phyloP scores from a whole-genome alignment of 257 asterid genomes.

The Ilex asprella region DNA sequence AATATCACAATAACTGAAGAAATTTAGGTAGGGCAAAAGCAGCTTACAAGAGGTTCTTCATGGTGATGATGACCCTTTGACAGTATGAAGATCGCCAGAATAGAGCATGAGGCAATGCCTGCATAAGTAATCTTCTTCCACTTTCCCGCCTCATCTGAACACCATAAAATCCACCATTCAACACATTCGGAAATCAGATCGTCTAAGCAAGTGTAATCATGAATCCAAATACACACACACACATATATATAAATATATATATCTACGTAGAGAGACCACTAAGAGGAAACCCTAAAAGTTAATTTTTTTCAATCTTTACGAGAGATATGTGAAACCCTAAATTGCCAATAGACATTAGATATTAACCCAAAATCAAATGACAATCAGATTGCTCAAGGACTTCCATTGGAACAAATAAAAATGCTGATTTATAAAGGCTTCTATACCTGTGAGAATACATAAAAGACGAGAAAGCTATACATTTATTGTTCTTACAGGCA shows the following conservation, averaged over 20 bases:
- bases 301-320: too few species aligned
- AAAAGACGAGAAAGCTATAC: too few species aligned
- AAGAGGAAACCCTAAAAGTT: too few species aligned
- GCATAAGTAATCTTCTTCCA: slow-evolving; percentile 79
- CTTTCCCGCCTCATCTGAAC: slow-evolving; percentile 71
- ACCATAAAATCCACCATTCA: not conserved
- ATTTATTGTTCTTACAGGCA: slow-evolving; percentile 45
- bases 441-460: too few species aligned
- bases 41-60: slow-evolving; percentile 71
- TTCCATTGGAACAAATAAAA: too few species aligned
- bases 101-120: slow-evolving; percentile 44
- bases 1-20: not conserved
- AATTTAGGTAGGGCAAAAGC: not conserved
- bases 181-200: not conserved
- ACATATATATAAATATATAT: too few species aligned
- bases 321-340: too few species aligned
- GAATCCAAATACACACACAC: not conserved
- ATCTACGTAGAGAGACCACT: too few species aligned
- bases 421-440: too few species aligned
- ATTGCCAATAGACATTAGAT: too few species aligned
- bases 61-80: slow-evolving; percentile 74
- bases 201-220: not conserved
- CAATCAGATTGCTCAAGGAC: too few species aligned
- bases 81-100: slow-evolving; percentile 40
- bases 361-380: too few species aligned